Evolutionary conservation across 805 yeast species (phyloP).

Genomic region (Nakazawaea pomicola): DNA sequence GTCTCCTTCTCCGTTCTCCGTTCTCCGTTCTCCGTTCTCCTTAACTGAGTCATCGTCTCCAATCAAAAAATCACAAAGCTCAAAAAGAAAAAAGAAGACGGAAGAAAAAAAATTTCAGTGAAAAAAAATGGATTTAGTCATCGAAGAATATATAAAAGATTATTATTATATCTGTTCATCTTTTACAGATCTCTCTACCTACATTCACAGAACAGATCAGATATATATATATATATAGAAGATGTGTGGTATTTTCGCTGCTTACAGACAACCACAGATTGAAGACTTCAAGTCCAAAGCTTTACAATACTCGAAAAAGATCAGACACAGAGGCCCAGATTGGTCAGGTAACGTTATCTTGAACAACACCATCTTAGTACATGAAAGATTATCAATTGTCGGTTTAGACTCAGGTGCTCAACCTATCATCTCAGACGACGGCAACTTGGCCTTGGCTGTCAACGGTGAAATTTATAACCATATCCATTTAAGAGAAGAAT

Average conservation of each 20-base stretch:
- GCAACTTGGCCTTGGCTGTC: slow-evolving; percentile 69
- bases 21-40: too few species aligned
- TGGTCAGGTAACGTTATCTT: slow-evolving; percentile 89
- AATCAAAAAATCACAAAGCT: not conserved
- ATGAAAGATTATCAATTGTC: slow-evolving; percentile 96
- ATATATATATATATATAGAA: slow-evolving; percentile 12
- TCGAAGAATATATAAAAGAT: slow-evolving; percentile 2
- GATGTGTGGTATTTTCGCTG: slow-evolving; percentile 99
- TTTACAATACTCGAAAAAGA: slow-evolving; percentile 81
- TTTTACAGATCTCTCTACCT: not conserved
- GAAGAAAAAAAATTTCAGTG: not conserved
- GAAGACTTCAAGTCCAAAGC: slow-evolving; percentile 83
- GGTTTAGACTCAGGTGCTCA: slow-evolving; percentile 98
- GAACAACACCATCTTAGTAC: slow-evolving; percentile 80
- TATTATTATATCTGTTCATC: too few species aligned
- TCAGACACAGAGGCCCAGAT: slow-evolving; percentile 99
- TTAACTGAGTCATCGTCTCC: too few species aligned
- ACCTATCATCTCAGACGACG: slow-evolving; percentile 84
- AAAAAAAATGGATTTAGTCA: slow-evolving; percentile 5
- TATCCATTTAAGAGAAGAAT: slow-evolving; percentile 76
- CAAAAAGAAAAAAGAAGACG: not conserved
- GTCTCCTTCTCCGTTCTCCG: too few species aligned
- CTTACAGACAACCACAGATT: slow-evolving; percentile 76
- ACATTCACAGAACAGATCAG: not conserved
- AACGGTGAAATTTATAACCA: slow-evolving; percentile 99